Evolutionary conservation across 2,329 filamentous ascomycete species (phyloP), one percentile per base, ranked within the genome.

Genomic region (Blastomyces silverae): DNA sequence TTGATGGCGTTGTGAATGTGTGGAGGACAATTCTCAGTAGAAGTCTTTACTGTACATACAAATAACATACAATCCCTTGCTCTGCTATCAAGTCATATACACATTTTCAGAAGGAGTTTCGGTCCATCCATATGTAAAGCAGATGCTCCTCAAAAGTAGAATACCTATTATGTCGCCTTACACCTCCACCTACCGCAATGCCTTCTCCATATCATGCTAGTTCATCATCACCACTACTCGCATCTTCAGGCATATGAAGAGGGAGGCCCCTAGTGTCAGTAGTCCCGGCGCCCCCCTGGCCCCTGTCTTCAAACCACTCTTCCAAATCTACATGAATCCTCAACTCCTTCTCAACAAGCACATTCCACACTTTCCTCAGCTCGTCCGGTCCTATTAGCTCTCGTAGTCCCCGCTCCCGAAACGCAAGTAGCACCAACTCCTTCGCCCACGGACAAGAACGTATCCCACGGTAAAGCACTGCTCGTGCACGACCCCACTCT

Each of bases 381-480:
- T 88, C 84, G 37, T 77, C 77, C 22, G 77, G 76, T 0, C 65
- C 70, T 70, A 86, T 73, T 62, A 72, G 69, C 11, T 71, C 63
- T 17, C 71, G 71, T 42, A 80, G 66, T 48, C 66, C 69, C 50
- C 78, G 70, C 50, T 79, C 74, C 56, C 78, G 77, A 65, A 89
- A 85, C 0, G 83, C 86, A 34, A 83, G 66, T 75, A 89, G 79
- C 55, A 85, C 75, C 59, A 86, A 80, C 48, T 82, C 79, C 72
- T 89, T 89, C 1, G 80, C 82, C 86, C 87, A 89, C 0, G 87
- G 87, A 70, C 87, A 80, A 20, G 79, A 76, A 55, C 80, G 77
- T 67, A 89, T 70, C 0, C 83, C 85, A 44, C 82, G 77, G 65
- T 84, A 83, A 69, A 85, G 85, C 0, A 85, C 78, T 0, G 80